Evolutionary conservation across 2,329 filamentous ascomycete genomes (phyloP), one percentile per base, ranked within the genome.

Genomic region (Mycogone perniciosa): DNA sequence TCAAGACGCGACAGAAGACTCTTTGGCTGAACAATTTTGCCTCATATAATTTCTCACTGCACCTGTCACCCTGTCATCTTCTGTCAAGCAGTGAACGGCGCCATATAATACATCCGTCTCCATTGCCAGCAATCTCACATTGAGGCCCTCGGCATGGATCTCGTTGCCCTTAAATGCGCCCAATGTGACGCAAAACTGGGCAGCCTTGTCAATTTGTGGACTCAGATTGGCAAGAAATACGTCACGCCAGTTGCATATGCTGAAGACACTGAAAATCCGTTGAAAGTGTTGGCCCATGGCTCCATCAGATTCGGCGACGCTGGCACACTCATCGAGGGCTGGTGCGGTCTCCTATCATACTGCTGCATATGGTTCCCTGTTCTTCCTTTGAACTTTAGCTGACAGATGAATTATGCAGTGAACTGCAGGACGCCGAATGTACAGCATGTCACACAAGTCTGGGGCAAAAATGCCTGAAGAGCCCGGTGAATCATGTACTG

Each of bases 161-260:
- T 43, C 5, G 59, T 72, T 40, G 51, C 56, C 31, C 65, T 66
- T 59, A 65, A 63, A 51, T 74, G 72, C 59, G 57, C 60, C 47
- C 58, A 58, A 31, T 69, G 63, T 52, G 57, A 66, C 27, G 53
- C 57, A 6, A 48, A 57, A 5, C 50, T 71, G n/a, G 65, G 64
- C 44, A 51, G 44, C 1, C 63, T 69, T 43, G 35, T 59, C 49
- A 73, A 74, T 37, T 39, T 66, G 6, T 74, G 71, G 71, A 66
- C 57, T 2, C 64, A 71, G 53, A 64, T 74, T 31, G 69, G 67
- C 39, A 70, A 68, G 43, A 64, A 62, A 26, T 71, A 71, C 51
- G 64, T 70, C 47, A 69, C 66, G n/a, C 70, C 70, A 4, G 57
- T 67, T 8, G 51, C 67, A 5, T 53, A 61, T 4, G 56, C 58